phyloP scores from a whole-genome alignment of 2,329 filamentous ascomycete genomes.

The Monosporascus sp. region DNA sequence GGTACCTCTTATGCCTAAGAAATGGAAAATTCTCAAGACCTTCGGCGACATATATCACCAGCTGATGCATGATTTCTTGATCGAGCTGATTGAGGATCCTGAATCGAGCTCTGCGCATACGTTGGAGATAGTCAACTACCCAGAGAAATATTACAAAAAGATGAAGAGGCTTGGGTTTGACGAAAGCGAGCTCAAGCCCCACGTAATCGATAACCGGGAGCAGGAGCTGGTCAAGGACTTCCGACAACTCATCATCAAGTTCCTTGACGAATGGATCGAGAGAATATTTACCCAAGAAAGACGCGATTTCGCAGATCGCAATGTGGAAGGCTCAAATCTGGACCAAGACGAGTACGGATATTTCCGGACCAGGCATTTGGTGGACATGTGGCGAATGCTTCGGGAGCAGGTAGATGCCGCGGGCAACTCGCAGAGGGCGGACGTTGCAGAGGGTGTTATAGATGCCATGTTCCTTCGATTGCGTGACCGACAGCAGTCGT shows the following conservation, averaged over 20 bases:
- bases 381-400: slow-evolving; percentile 97
- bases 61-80: slow-evolving; percentile 91
- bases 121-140: slow-evolving; percentile 90
- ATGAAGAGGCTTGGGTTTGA: slow-evolving; percentile 85
- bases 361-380: slow-evolving; percentile 85
- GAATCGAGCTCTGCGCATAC: slow-evolving; percentile 82
- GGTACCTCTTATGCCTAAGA: slow-evolving; percentile 85
- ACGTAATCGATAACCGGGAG: slow-evolving; percentile 86
- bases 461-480: slow-evolving; percentile 93
- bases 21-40: slow-evolving; percentile 91
- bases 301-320: slow-evolving; percentile 73
- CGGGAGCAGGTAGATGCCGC: slow-evolving; percentile 87
- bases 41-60: slow-evolving; percentile 89
- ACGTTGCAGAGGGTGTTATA: slow-evolving; percentile 91
- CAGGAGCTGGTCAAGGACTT: slow-evolving; percentile 89
- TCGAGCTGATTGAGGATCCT: slow-evolving; percentile 76
- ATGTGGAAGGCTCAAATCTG: slow-evolving; percentile 67
- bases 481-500: slow-evolving; percentile 74
- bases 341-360: slow-evolving; percentile 85
- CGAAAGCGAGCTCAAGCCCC: slow-evolving; percentile 71
- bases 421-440: slow-evolving; percentile 75
- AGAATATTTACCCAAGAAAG: slow-evolving; percentile 80
- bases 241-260: slow-evolving; percentile 89
- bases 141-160: slow-evolving; percentile 91
- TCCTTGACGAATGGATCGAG: slow-evolving; percentile 96